Conservation (phyloP, 2,329 filamentous ascomycete genomes). For the Colletotrichum sp. region DNA sequence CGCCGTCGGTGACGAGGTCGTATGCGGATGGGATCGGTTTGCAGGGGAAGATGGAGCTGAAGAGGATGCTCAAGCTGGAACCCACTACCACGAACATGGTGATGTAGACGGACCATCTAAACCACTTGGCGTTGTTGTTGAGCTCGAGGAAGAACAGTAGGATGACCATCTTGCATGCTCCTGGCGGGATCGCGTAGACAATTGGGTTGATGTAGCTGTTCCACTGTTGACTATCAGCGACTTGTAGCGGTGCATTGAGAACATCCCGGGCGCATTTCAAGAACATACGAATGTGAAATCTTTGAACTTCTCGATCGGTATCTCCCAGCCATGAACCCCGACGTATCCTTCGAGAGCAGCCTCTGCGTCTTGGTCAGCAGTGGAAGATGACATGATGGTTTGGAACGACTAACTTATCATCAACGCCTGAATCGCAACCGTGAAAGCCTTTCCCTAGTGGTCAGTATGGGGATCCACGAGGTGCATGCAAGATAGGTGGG, state of each 20-base stretch:
- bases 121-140: constrained; percentile 9
- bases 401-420: background rate
- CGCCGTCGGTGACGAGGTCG: constrained; percentile 28
- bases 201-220: constrained; percentile 19
- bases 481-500: no score
- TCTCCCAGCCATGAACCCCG: constrained; percentile 17
- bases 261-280: rapidly evolving
- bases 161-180: constrained; percentile 22
- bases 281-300: constrained; percentile 1
- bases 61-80: constrained; percentile 27
- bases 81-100: constrained; percentile 13
- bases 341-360: background rate
- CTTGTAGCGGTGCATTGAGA: rapidly evolving
- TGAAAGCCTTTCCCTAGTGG: background rate
- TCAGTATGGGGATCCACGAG: no score
- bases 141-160: constrained; percentile 18
- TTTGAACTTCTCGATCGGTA: constrained; percentile 8
- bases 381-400: no score
- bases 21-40: constrained; percentile 29
- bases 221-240: background rate
- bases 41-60: constrained; percentile 36
- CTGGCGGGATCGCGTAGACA: constrained; percentile 21
- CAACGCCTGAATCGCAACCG: constrained; percentile 7
- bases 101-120: constrained; percentile 15
- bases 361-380: background rate